Evolutionary conservation across 1,139 yeast species (phyloP), one percentile per base, ranked within the genome.

Genomic region (Pneumocystis murina): DNA sequence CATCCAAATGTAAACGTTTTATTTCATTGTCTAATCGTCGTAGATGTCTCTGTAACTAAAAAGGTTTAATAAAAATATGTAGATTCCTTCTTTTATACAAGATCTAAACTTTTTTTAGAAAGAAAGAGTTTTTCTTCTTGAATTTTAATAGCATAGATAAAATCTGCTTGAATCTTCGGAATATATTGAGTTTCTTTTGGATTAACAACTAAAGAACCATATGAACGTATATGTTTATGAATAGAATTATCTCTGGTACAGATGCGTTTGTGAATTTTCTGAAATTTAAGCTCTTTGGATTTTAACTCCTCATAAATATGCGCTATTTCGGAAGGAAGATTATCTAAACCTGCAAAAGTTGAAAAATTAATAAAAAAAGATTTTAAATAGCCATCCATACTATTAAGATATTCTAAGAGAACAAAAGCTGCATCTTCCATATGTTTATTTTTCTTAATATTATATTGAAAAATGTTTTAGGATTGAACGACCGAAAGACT

Each of bases 291-390:
- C 71, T 92, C 98, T 67, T 85, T 83, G 63, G 79, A 81, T 63
- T 85, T 81, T 62, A 92, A 79, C 73, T 92, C 97, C 63, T 87
- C 89, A 63, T 92, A 76, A 59, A 89, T 76, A 71, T 87, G 89
- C 64, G 85, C 85, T 62, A 92, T 81, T 74, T 92, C 98, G 12
- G 89, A 83, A n/a, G 97, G 97, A 59, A 92, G 79, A 71, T 91
- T 92, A 36, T 92, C 83, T 64, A 92, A 59, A 59, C 62, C 59
- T 43, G 60, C 63, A 59, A 62, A 61, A 40, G 63, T 20, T 20
- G 62, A 59, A 38, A 55, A 64, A 16, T 48, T 24, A 48, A 12
- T 24, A 48, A 48, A 48, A 24, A 48, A 48, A 12, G 20, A 48
- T 48, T 48, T 2, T 20, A 48, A 14, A 4, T 12, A 5, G 1